Evolutionary conservation across 306 rosid genomes (phyloP).

Genomic region (Sphenostylis stenocarpa): DNA sequence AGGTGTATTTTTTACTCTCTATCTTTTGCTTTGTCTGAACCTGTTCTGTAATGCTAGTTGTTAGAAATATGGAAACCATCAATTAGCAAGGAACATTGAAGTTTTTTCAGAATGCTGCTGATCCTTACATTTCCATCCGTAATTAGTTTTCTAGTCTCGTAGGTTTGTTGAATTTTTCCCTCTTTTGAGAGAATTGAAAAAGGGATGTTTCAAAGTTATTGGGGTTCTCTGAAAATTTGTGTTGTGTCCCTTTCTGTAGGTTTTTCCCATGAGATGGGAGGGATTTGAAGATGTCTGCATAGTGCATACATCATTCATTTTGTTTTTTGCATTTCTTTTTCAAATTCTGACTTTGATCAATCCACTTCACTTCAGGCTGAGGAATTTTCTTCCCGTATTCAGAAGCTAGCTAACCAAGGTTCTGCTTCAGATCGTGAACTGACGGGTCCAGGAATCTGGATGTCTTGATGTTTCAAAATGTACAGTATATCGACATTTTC

Average conservation of each 20-base stretch:
- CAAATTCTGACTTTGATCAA: conserved; percentile 37
- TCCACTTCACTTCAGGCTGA: conserved; percentile 63
- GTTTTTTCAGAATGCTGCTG: neutral
- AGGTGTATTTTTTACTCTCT: neutral
- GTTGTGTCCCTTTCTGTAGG: neutral
- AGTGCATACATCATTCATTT: neutral
- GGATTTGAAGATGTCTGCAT: neutral
- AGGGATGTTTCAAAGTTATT: neutral
- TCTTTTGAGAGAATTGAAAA: neutral
- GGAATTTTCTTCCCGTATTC: conserved; percentile 88
- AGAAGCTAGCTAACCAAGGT: conserved; percentile 75
- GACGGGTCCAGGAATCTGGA: conserved; percentile 60
- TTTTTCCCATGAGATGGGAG: neutral
- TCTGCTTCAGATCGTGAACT: conserved; percentile 65
- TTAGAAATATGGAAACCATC: neutral
- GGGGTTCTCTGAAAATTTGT: neutral
- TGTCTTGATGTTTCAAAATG: conserved; percentile 45
- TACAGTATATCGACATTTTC: conserved; percentile 3
- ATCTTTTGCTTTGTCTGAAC: neutral
- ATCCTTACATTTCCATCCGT: neutral
- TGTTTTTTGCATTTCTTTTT: neutral
- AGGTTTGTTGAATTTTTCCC: neutral
- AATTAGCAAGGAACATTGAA: neutral
- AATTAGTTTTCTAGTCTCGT: neutral
- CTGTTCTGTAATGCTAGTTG: neutral